Conservation (phyloP, 139 green algal species). For the Haematococcus lacustris region DNA sequence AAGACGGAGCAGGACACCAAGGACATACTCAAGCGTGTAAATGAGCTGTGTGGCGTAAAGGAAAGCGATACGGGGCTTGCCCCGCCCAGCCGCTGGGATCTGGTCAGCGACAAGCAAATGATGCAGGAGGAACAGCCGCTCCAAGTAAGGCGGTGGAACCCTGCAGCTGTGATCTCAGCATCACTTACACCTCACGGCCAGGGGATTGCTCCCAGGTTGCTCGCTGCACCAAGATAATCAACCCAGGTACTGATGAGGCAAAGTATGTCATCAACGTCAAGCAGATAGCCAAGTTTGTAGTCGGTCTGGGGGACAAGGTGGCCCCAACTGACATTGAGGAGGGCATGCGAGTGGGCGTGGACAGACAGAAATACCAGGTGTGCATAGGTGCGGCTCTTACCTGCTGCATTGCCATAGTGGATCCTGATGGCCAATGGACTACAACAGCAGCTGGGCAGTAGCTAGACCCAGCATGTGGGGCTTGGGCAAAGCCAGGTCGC, state of each 20-base stretch:
- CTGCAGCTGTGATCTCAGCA: too few species aligned
- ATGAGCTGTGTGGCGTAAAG: slow-evolving; percentile 87
- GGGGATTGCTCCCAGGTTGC: too few species aligned
- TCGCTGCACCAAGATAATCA: slow-evolving; percentile 99
- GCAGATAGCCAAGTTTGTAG: slow-evolving; percentile 99
- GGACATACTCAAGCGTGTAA: slow-evolving; percentile 75
- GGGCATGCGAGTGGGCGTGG: slow-evolving; percentile 97
- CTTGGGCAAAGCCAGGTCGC: too few species aligned
- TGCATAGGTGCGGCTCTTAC: too few species aligned
- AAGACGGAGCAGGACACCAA: slow-evolving; percentile 77
- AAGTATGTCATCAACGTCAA: slow-evolving; percentile 99
- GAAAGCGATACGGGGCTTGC: slow-evolving; percentile 91
- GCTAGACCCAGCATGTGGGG: too few species aligned
- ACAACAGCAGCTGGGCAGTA: too few species aligned
- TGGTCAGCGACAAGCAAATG: slow-evolving; percentile 98
- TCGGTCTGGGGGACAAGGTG: slow-evolving; percentile 94
- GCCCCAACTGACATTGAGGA: slow-evolving; percentile 98
- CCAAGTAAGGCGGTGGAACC: slow-evolving; percentile 12
- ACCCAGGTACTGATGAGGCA: slow-evolving; percentile 91
- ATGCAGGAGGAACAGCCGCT: slow-evolving; percentile 58
- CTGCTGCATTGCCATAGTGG: too few species aligned
- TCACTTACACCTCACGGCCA: too few species aligned
- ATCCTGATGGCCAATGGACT: too few species aligned
- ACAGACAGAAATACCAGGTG: slow-evolving; percentile 96
- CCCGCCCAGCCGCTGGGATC: slow-evolving; percentile 94